Percentiles rank a stretch among this genome's conserved stretches.
Evolutionary conservation across 2,329 filamentous ascomycete genomes (phyloP).

Genomic region (Bipolaris gigantea): DNA sequence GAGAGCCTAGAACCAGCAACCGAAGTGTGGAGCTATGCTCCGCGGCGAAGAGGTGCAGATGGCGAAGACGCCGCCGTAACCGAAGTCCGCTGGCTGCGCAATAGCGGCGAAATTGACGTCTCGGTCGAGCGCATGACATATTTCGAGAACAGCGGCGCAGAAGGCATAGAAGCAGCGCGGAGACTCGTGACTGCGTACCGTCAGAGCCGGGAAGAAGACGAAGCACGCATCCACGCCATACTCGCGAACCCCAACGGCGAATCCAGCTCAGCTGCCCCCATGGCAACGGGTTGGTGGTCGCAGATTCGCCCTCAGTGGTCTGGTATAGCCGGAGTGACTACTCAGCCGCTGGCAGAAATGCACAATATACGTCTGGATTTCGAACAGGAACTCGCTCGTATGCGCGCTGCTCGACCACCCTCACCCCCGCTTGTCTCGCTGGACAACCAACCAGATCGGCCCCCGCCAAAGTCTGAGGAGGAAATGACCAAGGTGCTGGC

Average conservation of each 20-base stretch:
- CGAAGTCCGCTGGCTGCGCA: background rate
- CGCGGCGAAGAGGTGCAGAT: background rate
- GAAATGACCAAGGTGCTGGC: conserved; percentile 55
- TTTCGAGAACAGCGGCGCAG: background rate
- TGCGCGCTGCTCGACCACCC: conserved; percentile 16
- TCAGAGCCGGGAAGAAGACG: background rate
- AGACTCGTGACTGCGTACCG: background rate
- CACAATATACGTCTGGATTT: background rate
- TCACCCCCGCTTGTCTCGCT: conserved; percentile 39
- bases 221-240: conserved; percentile 1
- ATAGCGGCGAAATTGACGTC: background rate
- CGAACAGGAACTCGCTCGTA: background rate
- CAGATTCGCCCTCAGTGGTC: background rate
- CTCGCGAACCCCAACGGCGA: background rate
- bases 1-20: conserved; percentile 18
- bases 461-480: conserved; percentile 52
- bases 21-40: conserved; percentile 29
- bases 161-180: conserved; percentile 1
- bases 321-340: background rate
- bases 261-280: background rate
- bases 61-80: background rate
- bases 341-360: background rate
- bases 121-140: background rate
- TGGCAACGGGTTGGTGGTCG: background rate
- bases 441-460: conserved; percentile 52